These are phyloP conservation scores for Arthrinium phaeospermum DNA, from an alignment of 2,329 filamentous ascomycete species.

Conservation along the genomic window DNA sequence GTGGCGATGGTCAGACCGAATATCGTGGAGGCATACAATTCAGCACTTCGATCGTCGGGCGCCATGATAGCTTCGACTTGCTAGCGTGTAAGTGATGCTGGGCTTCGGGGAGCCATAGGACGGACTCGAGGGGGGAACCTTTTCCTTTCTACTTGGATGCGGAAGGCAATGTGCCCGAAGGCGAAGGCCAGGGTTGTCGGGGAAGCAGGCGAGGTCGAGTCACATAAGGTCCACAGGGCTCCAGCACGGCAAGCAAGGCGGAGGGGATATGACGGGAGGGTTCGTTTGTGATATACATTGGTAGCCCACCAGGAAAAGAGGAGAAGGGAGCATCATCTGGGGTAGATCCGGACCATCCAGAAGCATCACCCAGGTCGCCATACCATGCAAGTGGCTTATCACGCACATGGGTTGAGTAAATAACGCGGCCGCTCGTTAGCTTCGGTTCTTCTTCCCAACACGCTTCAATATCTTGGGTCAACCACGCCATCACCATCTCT, in stretches of 20 bases:
- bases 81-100: constrained; percentile 2
- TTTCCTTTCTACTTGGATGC: background rate
- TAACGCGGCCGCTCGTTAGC: background rate
- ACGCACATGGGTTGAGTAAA: background rate
- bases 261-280: background rate
- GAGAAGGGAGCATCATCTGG: background rate
- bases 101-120: background rate
- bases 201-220: background rate
- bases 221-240: constrained; percentile 11
- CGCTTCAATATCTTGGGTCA: background rate
- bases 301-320: background rate
- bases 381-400: background rate
- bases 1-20: constrained; percentile 17
- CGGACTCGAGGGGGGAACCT: background rate
- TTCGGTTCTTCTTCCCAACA: background rate
- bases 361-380: background rate
- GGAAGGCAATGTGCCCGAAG: background rate
- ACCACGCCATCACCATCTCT: background rate
- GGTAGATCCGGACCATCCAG: background rate
- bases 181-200: background rate
- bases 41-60: constrained; percentile 5
- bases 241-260: constrained; percentile 5
- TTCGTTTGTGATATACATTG: background rate
- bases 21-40: background rate
- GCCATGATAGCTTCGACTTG: constrained; percentile 19